Evolutionary conservation across 164 flowering plant species (phyloP), one percentile per base, ranked within the genome.

Genomic region (Stephania yunnanensis): DNA sequence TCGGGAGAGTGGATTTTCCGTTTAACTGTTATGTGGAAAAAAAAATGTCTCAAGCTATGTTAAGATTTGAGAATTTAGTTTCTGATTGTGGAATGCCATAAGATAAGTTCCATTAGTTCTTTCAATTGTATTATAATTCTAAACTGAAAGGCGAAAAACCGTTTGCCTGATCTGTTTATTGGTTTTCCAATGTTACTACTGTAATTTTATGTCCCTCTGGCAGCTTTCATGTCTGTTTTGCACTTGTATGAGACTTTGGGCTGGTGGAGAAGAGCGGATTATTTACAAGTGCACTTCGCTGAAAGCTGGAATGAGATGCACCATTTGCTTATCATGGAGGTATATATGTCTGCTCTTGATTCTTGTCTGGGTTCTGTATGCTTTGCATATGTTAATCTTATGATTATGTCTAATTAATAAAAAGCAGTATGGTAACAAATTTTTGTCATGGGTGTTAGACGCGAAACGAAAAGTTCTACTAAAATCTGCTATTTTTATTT

Each of bases 231-330:
- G 81, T 95, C 99, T 71, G 97, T 95, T 58, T 85, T 95, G 36
- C 99, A 95, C 81, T 77, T 93, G 97, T 95, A 95, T 75, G 97
- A 95, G 90, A 92, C 86, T 82, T 90, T 92, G 84, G 99, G 99
- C 78, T 93, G 99, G 99, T 95, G 99, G 97, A 87, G 98, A 86
- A 85, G 88, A 81, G 97, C 97, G 58, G 99, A 95, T 82, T 95
- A 95, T 81, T 78, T 95, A 79, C 89, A 93, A 87, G 98, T 95
- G 72, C 98, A 95, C 82, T 95, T 95, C 88, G 99, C 98, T 73
- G 99, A 95, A 86, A 95, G 97, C 87, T 93, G 98, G 97, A 93
- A 93, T 81, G 99, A 95, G 86, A 93, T 95, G 99, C 98, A 95
- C 73, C 99, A 95, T 85, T 84, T 95, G 80, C 97, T 95, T 75